Percentiles rank a stretch among this genome's conserved stretches.
Conservation (phyloP, 208 protist genomes). For the Herpetomonas samuelpessoai region DNA sequence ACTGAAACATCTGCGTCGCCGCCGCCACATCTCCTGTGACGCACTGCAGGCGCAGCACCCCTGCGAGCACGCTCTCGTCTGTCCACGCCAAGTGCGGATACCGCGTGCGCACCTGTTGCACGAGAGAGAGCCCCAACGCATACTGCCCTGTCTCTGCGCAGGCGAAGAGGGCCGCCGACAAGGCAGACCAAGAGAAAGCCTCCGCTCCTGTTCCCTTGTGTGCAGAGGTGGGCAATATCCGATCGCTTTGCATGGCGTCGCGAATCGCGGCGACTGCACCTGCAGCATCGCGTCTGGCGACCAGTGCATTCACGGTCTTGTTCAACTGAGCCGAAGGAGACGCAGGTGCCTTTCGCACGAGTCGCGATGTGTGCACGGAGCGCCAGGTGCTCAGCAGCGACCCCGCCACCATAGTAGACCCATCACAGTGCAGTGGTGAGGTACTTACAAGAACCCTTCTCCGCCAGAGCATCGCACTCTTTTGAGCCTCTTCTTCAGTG, state of each 20-base stretch:
- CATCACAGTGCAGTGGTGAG: too few species aligned
- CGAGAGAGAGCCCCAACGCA: conserved; percentile 33
- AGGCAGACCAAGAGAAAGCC: conserved; percentile 14
- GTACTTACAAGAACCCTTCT: too few species aligned
- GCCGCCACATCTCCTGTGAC: conserved; percentile 30
- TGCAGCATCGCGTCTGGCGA: conserved; percentile 15
- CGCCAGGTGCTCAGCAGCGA: too few species aligned
- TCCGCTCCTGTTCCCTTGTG: neutral
- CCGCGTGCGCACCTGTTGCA: conserved; percentile 31
- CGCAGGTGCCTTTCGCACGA: neutral
- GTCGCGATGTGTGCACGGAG: too few species aligned
- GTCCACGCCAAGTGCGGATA: conserved; percentile 22
- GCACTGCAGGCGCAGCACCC: conserved; percentile 65
- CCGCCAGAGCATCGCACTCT: too few species aligned
- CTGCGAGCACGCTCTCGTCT: conserved; percentile 61
- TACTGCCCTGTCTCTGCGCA: conserved; percentile 33
- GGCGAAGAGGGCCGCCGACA: conserved; percentile 51
- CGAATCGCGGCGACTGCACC: conserved; percentile 19
- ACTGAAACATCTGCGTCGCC: conserved; percentile 55
- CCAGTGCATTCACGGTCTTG: conserved; percentile 21
- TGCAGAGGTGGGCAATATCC: neutral
- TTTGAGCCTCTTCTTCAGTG: too few species aligned
- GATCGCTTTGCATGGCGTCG: conserved; percentile 2
- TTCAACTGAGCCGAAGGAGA: conserved; percentile 16
- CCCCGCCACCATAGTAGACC: too few species aligned